Conservation (phyloP, 2,329 filamentous ascomycete species). For the Phoma sp. region DNA sequence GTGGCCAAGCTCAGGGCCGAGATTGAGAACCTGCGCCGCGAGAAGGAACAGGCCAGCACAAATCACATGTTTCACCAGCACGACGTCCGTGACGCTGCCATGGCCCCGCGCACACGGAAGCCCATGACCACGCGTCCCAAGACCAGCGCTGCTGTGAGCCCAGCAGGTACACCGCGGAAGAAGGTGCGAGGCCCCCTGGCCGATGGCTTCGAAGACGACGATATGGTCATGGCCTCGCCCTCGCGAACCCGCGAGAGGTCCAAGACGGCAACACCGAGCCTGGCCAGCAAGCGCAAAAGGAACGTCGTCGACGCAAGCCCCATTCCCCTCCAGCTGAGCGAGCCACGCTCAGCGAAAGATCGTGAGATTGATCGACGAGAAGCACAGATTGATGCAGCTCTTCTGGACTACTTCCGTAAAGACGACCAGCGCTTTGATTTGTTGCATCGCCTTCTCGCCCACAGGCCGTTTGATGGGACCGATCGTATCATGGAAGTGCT, state of each 20-base stretch:
- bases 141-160: slow-evolving; percentile 28
- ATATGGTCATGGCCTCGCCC: slow-evolving; percentile 63
- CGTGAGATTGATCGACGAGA: slow-evolving; percentile 8
- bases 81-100: slow-evolving; percentile 68
- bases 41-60: slow-evolving; percentile 69
- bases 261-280: slow-evolving; percentile 66
- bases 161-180: slow-evolving; percentile 65
- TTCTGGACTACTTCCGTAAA: slow-evolving; percentile 48
- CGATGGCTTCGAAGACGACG: slow-evolving; percentile 78
- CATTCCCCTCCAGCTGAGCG: slow-evolving; percentile 60
- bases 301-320: slow-evolving; percentile 68
- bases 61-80: slow-evolving; percentile 76
- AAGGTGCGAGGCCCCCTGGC: slow-evolving; percentile 64
- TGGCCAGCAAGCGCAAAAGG: slow-evolving; percentile 72
- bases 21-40: slow-evolving; percentile 68
- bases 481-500: slow-evolving; percentile 72
- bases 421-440: slow-evolving; percentile 51
- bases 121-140: slow-evolving; percentile 34
- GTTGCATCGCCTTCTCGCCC: slow-evolving; percentile 69
- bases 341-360: slow-evolving; percentile 38
- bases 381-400: slow-evolving; percentile 29
- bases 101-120: slow-evolving; percentile 49
- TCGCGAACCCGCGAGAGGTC: slow-evolving; percentile 56
- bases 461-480: slow-evolving; percentile 61
- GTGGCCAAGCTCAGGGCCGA: slow-evolving; percentile 68